Evolutionary conservation across 108 stramenopile species (phyloP).

Genomic region (Cyclotella baltica): DNA sequence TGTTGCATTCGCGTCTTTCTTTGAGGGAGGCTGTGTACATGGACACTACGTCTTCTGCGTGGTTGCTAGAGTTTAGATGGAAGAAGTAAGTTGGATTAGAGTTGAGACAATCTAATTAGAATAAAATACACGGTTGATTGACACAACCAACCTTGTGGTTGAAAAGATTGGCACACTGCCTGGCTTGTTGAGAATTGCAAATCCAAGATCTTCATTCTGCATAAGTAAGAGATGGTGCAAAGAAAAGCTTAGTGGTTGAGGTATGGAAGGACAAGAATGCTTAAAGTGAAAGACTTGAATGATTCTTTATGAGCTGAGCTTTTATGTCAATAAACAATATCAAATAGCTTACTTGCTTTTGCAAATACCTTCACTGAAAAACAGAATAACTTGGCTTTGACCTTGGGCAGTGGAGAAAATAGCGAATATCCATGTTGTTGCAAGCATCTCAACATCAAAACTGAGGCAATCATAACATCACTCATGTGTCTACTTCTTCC

Average conservation of each 20-base stretch:
- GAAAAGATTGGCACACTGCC: conserved; percentile 48
- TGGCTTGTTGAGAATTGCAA: conserved; percentile 55
- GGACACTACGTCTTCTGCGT: conserved; percentile 52
- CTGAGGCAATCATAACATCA: no score
- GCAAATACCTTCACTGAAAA: no score
- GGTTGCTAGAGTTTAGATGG: conserved; percentile 32
- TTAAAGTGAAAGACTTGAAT: no score
- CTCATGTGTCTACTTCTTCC: no score
- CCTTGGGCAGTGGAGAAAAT: no score
- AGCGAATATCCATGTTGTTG: no score
- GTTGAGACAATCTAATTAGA: not conserved
- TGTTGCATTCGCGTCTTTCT: conserved; percentile 31
- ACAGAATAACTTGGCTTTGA: no score
- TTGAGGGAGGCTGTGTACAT: conserved; percentile 47
- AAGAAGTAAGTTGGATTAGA: not conserved
- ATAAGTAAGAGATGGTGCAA: not conserved
- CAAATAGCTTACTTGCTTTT: no score
- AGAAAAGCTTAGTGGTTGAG: not conserved
- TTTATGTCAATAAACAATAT: no score
- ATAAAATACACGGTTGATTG: not conserved
- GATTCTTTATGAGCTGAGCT: no score
- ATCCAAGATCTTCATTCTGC: conserved; percentile 49
- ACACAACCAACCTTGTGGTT: conserved; percentile 24
- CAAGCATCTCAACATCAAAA: no score
- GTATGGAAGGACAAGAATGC: not conserved